phyloP scores from a whole-genome alignment of 176 grass and related monocot genomes.

The maize (Zea mays) region Zm-B73-REFERENCE-NAM-5.0 NC_050097.1:64192501-64193000 shows the following conservation, averaged over 20 bases:
- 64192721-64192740: too few relatives aligned
- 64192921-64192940: neutral
- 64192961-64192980: conserved; percentile 44
- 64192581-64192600: conserved; percentile 25
- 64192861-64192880: conserved; percentile 4
- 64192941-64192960: conserved; percentile 19
- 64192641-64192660: conserved; percentile 66
- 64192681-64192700: conserved; percentile 33
- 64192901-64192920: conserved; percentile 15
- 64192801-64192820: neutral
- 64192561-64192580: conserved; percentile 20
- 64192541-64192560: conserved; percentile 59
- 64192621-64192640: conserved; percentile 62
- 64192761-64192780: too few relatives aligned
- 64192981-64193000: conserved; percentile 62
- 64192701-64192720: too few relatives aligned
- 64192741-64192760: too few relatives aligned
- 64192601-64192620: conserved; percentile 41
- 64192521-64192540: conserved; percentile 65
- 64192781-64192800: too few relatives aligned
- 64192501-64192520: conserved; percentile 60
- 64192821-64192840: neutral
- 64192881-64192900: conserved; percentile 15
- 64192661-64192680: conserved; percentile 71
- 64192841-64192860: neutral